Evolutionary conservation across 805 yeast genomes (phyloP).

Genomic region (Cyberlindnera suaveolens): DNA sequence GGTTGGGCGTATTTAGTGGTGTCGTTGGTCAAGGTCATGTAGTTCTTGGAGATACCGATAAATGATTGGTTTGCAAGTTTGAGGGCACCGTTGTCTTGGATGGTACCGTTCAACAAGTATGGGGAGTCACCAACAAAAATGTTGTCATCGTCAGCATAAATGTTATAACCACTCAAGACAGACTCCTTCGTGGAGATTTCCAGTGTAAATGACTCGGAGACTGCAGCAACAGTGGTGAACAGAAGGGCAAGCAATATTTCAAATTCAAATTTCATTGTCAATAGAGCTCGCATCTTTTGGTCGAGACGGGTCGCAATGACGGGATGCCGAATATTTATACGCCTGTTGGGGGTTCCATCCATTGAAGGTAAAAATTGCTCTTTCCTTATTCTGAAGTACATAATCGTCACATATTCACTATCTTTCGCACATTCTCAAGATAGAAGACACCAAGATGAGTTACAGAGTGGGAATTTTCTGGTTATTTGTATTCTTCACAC

Average conservation of each 20-base stretch:
- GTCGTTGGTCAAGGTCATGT: slow-evolving; percentile 5
- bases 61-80: neutral
- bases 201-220: slow-evolving; percentile 3
- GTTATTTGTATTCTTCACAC: no score
- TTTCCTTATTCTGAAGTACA: no score
- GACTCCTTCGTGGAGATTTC: neutral
- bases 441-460: no score
- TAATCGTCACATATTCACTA: no score
- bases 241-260: neutral
- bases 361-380: no score
- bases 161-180: neutral
- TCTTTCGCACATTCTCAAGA: no score
- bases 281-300: no score
- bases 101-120: neutral
- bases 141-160: slow-evolving; percentile 1
- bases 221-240: neutral
- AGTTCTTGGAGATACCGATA: slow-evolving; percentile 6
- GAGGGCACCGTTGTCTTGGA: slow-evolving; percentile 4
- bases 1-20: slow-evolving; percentile 4
- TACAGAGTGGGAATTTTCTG: no score
- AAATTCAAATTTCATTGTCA: neutral
- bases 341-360: no score
- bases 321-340: no score
- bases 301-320: no score
- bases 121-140: slow-evolving; percentile 4